A percentile compares a stretch with the other conserved stretches of the same genome.
Conservation (phyloP, 78 protist species). For the Dictyostelium brefeldianum region DNA sequence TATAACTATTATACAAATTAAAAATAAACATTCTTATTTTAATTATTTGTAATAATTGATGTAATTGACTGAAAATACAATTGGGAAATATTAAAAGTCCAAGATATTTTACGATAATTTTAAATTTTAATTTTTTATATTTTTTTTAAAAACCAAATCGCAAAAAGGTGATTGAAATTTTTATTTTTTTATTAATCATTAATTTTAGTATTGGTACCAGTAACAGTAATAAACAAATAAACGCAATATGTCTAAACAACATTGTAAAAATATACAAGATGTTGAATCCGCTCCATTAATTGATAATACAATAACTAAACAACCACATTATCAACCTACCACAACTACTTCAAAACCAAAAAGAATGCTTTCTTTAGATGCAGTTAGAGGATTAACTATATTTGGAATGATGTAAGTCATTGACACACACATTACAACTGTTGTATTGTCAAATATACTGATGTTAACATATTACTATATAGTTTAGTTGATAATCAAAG, state of each 20-base stretch:
- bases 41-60: no score
- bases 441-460: no score
- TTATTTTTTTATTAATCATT: neutral
- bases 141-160: no score
- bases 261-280: conserved; percentile 27
- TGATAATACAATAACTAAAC: neutral
- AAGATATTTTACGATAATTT: neutral
- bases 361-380: conserved; percentile 60
- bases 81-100: neutral
- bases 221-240: neutral
- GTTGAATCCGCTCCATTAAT: conserved; percentile 4
- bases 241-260: neutral
- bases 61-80: no score
- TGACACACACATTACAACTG: no score
- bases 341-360: neutral
- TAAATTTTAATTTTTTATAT: neutral
- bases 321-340: neutral
- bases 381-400: conserved; percentile 69
- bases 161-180: no score
- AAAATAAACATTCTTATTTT: no score
- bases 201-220: neutral
- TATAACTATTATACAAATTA: no score
- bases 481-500: conserved; percentile 78
- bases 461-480: neutral
- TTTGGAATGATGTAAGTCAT: conserved; percentile 74